phyloP scores from a whole-genome alignment of 169 alveolate genomes.

The Eimeria sp. region DNA sequence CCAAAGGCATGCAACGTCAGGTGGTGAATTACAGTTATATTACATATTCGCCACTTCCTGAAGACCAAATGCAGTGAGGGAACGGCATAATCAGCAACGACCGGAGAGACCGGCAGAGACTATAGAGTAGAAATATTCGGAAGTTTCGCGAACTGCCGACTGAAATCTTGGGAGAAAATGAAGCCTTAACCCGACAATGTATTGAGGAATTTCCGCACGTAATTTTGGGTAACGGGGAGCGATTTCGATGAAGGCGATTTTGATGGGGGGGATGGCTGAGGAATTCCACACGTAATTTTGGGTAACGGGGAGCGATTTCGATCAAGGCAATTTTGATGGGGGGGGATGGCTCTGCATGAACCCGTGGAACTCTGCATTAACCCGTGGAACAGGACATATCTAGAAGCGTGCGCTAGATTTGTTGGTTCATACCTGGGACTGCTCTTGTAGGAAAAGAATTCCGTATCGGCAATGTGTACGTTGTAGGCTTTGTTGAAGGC shows the following conservation, averaged over 20 bases:
- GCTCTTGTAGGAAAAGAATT: background rate
- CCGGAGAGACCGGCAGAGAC: background rate
- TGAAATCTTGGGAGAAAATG: no score
- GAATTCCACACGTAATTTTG: no score
- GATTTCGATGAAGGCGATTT: no score
- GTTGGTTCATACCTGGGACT: background rate
- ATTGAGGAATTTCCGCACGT: background rate
- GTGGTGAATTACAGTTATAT: no score
- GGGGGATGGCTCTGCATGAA: background rate
- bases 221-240: no score
- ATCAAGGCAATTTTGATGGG: no score
- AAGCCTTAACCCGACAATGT: background rate
- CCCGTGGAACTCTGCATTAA: background rate
- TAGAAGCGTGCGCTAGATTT: background rate
- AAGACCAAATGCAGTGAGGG: background rate
- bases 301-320: no score
- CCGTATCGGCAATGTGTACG: background rate
- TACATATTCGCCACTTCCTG: background rate
- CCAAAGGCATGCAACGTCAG: no score
- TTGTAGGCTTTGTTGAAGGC: background rate
- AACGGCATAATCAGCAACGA: background rate
- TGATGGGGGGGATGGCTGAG: no score
- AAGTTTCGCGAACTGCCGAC: no score
- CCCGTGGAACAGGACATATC: background rate
- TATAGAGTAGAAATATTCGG: no score